Percentiles rank a stretch among this genome's conserved stretches.
phyloP scores from a whole-genome alignment of 2,329 filamentous ascomycete genomes.

The Penicillium sp. region DNA sequence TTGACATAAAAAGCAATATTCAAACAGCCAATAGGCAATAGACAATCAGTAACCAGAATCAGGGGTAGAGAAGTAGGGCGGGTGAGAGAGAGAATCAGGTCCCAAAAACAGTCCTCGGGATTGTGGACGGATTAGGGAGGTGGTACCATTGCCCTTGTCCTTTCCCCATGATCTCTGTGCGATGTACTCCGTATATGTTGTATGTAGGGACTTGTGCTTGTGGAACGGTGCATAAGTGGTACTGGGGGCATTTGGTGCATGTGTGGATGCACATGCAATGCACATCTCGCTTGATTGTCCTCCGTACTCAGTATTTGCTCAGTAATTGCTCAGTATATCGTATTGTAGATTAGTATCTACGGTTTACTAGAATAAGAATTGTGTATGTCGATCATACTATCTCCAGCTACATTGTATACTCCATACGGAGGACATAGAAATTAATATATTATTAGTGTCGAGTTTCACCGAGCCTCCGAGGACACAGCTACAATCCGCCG shows the following conservation, averaged over 20 bases:
- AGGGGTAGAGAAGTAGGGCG: not conserved
- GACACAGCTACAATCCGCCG: not conserved
- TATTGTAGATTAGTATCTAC: not conserved
- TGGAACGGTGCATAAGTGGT: not conserved
- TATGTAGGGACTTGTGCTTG: constrained; percentile 3
- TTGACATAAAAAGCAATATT: not conserved
- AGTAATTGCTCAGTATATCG: not conserved
- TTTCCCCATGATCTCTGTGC: constrained; percentile 3
- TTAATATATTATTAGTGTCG: not conserved
- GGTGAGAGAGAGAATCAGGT: not conserved
- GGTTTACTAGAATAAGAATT: not conserved
- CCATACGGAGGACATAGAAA: not conserved
- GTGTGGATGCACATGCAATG: not conserved
- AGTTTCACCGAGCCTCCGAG: constrained; percentile 2
- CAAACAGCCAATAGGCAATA: not conserved
- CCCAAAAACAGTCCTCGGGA: constrained; percentile 9
- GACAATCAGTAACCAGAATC: not conserved
- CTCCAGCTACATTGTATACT: not conserved
- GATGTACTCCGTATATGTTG: not conserved
- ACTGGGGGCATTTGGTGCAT: not conserved
- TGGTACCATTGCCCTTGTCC: constrained; percentile 3
- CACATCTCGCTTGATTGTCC: not conserved
- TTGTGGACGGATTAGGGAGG: constrained; percentile 10
- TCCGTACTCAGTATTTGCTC: not conserved
- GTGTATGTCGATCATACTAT: not conserved